These are phyloP conservation scores for Saccharomycopsis crataegensis DNA, from an alignment of 1,139 yeast genomes.

Conservation along the genomic window DNA sequence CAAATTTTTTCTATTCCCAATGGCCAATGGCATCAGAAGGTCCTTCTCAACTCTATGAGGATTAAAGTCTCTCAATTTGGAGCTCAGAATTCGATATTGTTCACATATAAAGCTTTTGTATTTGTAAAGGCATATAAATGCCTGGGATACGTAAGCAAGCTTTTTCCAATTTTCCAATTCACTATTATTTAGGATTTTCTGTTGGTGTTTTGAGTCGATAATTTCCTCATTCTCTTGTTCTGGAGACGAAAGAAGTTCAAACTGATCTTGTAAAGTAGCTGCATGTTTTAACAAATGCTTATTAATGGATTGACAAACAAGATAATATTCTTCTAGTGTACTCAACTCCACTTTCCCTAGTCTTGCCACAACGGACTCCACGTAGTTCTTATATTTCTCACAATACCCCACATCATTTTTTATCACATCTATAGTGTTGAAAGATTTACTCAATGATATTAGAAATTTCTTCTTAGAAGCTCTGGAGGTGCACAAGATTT, in stretches of 20 bases:
- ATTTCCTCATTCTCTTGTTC: not conserved
- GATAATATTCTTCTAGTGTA: constrained; percentile 36
- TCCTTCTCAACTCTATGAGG: constrained; percentile 10
- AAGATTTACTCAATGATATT: constrained; percentile 29
- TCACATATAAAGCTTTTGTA: constrained; percentile 7
- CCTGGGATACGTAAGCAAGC: constrained; percentile 4
- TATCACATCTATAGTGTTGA: constrained; percentile 28
- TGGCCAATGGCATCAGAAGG: not conserved
- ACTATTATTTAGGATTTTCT: too few relatives aligned
- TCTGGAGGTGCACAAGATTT: constrained; percentile 36
- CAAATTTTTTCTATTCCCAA: not conserved
- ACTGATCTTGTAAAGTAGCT: constrained; percentile 6
- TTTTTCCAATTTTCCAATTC: not conserved
- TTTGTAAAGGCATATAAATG: constrained; percentile 4
- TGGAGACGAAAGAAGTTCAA: not conserved
- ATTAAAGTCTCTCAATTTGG: constrained; percentile 7
- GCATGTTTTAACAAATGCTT: constrained; percentile 6
- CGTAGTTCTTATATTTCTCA: constrained; percentile 26
- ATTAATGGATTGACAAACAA: constrained; percentile 23
- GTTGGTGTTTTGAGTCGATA: not conserved
- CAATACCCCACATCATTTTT: constrained; percentile 18
- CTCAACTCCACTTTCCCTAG: constrained; percentile 33
- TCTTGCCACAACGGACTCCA: constrained; percentile 35
- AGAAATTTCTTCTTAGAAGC: constrained; percentile 43
- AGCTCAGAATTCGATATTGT: constrained; percentile 2